These are phyloP conservation scores for Cryptococcus sp. DNA, from an alignment of 1,284 basidiomycete species.

Conservation along the genomic window DNA sequence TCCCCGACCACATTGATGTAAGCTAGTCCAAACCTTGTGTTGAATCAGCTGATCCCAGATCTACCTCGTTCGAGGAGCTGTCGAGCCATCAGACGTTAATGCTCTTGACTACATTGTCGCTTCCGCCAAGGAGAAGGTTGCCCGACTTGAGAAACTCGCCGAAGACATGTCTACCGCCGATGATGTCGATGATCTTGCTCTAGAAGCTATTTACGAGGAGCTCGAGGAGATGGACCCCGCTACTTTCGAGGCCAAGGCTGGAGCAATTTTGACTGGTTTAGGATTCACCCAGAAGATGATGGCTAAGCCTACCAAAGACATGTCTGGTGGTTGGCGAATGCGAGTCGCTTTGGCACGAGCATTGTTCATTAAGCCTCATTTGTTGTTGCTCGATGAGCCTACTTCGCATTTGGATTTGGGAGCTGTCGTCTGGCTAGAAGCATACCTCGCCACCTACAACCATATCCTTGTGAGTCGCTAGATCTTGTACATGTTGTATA, in stretches of 20 bases:
- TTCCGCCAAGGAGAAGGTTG: constrained; percentile 90
- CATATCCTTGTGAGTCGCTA: constrained; percentile 72
- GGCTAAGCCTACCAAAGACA: constrained; percentile 94
- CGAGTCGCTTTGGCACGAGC: constrained; percentile 94
- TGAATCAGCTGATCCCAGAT: constrained; percentile 52
- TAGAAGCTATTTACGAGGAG: constrained; percentile 90
- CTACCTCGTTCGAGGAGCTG: constrained; percentile 93
- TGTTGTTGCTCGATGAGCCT: constrained; percentile 81
- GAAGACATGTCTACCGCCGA: constrained; percentile 90
- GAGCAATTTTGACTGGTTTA: constrained; percentile 92
- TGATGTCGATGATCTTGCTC: constrained; percentile 77
- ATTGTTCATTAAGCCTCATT: constrained; percentile 92
- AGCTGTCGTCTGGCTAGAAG: constrained; percentile 98
- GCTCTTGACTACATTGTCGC: constrained; percentile 94
- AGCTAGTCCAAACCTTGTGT: constrained; percentile 16
- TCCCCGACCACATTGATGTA: constrained; percentile 86
- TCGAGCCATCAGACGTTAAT: constrained; percentile 92
- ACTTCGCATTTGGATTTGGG: constrained; percentile 73
- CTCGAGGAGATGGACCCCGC: constrained; percentile 93
- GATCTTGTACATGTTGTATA: neutral
- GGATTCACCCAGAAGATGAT: constrained; percentile 91
- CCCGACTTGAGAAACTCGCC: constrained; percentile 89
- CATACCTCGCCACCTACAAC: constrained; percentile 95
- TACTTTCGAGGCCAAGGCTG: constrained; percentile 95
- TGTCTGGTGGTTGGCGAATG: constrained; percentile 99